phyloP scores from a whole-genome alignment of 2,329 filamentous ascomycete genomes.

The Ceratocystis papillata region DNA sequence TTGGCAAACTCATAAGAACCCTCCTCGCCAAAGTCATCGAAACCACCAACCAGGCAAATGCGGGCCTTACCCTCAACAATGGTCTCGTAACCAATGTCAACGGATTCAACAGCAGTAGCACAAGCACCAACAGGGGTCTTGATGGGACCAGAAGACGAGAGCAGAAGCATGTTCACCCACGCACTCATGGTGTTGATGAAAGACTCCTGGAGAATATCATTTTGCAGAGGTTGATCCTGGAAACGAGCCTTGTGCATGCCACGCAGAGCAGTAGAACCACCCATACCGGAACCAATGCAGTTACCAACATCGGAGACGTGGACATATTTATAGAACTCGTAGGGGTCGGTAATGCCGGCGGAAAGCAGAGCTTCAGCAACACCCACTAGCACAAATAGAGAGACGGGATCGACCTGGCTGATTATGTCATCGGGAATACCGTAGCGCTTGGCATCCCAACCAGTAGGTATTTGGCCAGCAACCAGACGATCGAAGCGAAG shows the following conservation, averaged over 20 bases:
- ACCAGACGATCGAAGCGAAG: constrained; percentile 94
- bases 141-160: constrained; percentile 95
- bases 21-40: constrained; percentile 98
- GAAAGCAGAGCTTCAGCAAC: constrained; percentile 84
- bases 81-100: constrained; percentile 96
- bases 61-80: constrained; percentile 97
- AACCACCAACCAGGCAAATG: constrained; percentile 94
- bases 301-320: constrained; percentile 97
- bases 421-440: constrained; percentile 97
- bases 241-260: constrained; percentile 98
- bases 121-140: constrained; percentile 98
- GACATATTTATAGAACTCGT: constrained; percentile 99
- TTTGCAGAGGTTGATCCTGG: constrained; percentile 93
- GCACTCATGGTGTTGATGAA: constrained; percentile 99
- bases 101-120: constrained; percentile 90
- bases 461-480: constrained; percentile 90
- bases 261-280: constrained; percentile 80
- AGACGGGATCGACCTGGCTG: constrained; percentile 91
- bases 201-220: constrained; percentile 96
- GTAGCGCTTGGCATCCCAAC: constrained; percentile 94
- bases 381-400: constrained; percentile 86
- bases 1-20: constrained; percentile 99
- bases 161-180: constrained; percentile 97
- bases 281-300: constrained; percentile 96
- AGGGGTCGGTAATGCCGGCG: constrained; percentile 93